A percentile compares a stretch with the other conserved stretches of the same genome.
These are phyloP conservation scores for Rhizopogon vesiculosus DNA, from an alignment of 768 basidiomycete genomes.

Conservation along the genomic window DNA sequence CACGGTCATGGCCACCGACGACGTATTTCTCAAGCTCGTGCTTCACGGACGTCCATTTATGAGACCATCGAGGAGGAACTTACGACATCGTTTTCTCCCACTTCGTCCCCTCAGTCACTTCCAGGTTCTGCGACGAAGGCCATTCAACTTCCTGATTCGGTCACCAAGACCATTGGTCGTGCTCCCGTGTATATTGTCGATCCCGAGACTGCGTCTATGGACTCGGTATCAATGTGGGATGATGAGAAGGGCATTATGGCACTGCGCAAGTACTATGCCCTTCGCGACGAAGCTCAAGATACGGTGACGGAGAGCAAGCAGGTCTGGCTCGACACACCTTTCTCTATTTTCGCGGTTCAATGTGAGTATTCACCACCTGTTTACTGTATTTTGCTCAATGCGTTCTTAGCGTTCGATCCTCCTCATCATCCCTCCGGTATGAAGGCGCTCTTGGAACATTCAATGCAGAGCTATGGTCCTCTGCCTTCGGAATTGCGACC, in stretches of 20 bases:
- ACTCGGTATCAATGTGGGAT: constrained; percentile 51
- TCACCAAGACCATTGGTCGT: constrained; percentile 23
- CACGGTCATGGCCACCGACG: constrained; percentile 69
- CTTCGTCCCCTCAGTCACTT: constrained; percentile 18
- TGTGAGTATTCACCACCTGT: constrained; percentile 38
- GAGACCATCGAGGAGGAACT: constrained; percentile 79
- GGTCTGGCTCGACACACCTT: constrained; percentile 65
- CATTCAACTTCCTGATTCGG: constrained; percentile 1
- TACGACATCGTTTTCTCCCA: constrained; percentile 25
- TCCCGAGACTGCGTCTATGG: constrained; percentile 44
- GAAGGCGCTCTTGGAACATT: constrained; percentile 70
- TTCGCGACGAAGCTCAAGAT: constrained; percentile 62
- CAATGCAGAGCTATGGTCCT: constrained; percentile 64
- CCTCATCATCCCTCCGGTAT: constrained; percentile 61
- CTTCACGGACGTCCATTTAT: constrained; percentile 65
- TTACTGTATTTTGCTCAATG: constrained; percentile 5
- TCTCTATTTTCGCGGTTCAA: constrained; percentile 69
- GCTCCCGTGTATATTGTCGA: constrained; percentile 53
- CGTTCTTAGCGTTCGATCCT: constrained; percentile 58
- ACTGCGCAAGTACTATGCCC: constrained; percentile 62
- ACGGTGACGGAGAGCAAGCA: constrained; percentile 64
- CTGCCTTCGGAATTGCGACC: constrained; percentile 69
- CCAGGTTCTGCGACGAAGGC: constrained; percentile 29
- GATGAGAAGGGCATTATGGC: constrained; percentile 64
- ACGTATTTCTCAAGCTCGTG: constrained; percentile 58